Evolutionary conservation across 2,329 filamentous ascomycete genomes (phyloP).

Genomic region (Oidium heveae): DNA sequence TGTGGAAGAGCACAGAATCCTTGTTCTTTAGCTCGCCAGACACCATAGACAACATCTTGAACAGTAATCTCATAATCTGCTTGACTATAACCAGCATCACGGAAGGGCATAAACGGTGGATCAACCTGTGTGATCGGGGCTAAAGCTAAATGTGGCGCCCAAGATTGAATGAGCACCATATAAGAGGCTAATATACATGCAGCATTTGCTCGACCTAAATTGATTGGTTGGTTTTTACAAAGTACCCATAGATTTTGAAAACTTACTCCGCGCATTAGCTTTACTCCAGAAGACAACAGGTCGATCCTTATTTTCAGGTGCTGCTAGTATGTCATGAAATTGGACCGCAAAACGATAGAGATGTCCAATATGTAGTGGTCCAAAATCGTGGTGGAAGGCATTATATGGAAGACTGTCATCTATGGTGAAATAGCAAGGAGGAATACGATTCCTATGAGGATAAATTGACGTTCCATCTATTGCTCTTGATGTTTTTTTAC

Average conservation of each 20-base stretch:
- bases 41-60: slow-evolving; percentile 91
- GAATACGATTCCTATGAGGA: slow-evolving; percentile 24
- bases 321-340: slow-evolving; percentile 83
- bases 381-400: slow-evolving; percentile 95
- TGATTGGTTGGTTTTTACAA: slow-evolving; percentile 6
- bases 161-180: slow-evolving; percentile 95
- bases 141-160: slow-evolving; percentile 85
- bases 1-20: slow-evolving; percentile 74
- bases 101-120: slow-evolving; percentile 94
- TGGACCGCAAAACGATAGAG: slow-evolving; percentile 89
- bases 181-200: slow-evolving; percentile 91
- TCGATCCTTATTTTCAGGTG: slow-evolving; percentile 68
- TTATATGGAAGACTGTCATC: slow-evolving; percentile 89
- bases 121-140: slow-evolving; percentile 93
- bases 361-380: slow-evolving; percentile 89
- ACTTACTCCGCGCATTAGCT: slow-evolving; percentile 69
- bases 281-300: slow-evolving; percentile 92
- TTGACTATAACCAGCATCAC: slow-evolving; percentile 93
- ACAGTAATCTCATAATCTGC: slow-evolving; percentile 90
- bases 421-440: slow-evolving; percentile 85
- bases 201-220: slow-evolving; percentile 65
- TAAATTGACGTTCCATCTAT: slow-evolving; percentile 27
- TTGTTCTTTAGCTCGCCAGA: slow-evolving; percentile 97
- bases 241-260: background rate
- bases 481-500: slow-evolving; percentile 45